Evolutionary conservation across 345 rosid species (phyloP), one percentile per base, ranked within the genome.

Genomic region (Pelargonium nanum): DNA sequence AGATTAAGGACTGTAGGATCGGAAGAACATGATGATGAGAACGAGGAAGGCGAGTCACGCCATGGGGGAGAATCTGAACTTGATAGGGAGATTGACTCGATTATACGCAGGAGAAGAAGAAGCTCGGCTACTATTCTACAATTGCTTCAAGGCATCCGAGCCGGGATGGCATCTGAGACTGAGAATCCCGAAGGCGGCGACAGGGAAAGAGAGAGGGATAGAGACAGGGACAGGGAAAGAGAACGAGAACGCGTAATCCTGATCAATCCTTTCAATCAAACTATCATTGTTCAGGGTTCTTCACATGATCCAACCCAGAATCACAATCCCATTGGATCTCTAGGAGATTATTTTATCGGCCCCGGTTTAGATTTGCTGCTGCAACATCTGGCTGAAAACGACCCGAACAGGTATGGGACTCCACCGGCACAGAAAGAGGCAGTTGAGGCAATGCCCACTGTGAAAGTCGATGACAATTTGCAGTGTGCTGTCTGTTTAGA

Each of bases 401-500:
- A 85, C 26, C 84, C 81, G 0, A 81, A 81, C 44, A 68, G 82
- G 59, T 79, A 87, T 6, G 97, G 92, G 20, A 82, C 95, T 22
- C 95, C 87, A 55, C 90, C 97, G 0, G 87, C 97, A 17, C 75
- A 70, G 0, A 89, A 85, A 68, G 90, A 85, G 22, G 88, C 79
- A 0, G 70, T 87, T 17, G 88, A 87, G 64, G 78, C 84, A 2
- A 54, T 91, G 81, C 85, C 77, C 0, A 67, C 62, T 2, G 89
- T 83, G 70, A 68, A 45, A 56, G 58, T 85, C 20, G 58, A 67
- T 58, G 95, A 81, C 70, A 56, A 44, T 59, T 25, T 72, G 61
- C 95, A 85, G 56, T 91, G 96, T 72, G 68, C 82, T 0, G 92
- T 91, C 53, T 91, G 98, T 72, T 81, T 91, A 75, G 95, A 91